These are phyloP conservation scores for Alternaria infectoria DNA, from an alignment of 2,329 filamentous ascomycete genomes.

Conservation along the genomic window DNA sequence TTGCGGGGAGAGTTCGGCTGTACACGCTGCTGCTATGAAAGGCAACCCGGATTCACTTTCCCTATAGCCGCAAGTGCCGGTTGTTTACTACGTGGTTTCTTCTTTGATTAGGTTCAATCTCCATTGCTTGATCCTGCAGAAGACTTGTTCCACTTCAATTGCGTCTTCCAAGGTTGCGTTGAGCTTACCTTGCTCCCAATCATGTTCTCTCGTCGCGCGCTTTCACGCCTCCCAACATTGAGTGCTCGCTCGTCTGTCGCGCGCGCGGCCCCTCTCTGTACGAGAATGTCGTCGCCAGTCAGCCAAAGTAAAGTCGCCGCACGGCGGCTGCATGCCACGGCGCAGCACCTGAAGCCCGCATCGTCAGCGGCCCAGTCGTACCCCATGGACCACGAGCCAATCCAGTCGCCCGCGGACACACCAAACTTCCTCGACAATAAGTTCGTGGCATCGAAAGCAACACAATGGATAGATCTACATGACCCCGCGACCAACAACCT, in stretches of 20 bases:
- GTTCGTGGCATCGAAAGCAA: conserved; percentile 71
- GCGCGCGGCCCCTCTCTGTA: conserved; percentile 43
- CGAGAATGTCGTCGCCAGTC: conserved; percentile 49
- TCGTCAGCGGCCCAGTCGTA: conserved; percentile 64
- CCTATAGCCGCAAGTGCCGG: conserved; percentile 17
- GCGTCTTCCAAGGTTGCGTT: conserved; percentile 1
- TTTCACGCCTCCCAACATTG: conserved; percentile 52
- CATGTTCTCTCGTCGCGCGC: conserved; percentile 56
- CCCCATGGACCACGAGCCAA: conserved; percentile 74
- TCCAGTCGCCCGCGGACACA: conserved; percentile 71
- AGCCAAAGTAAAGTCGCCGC: conserved; percentile 50
- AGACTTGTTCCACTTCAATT: not conserved
- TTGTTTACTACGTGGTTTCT: conserved; percentile 1
- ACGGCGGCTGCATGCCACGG: conserved; percentile 62
- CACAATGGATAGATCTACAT: conserved; percentile 78
- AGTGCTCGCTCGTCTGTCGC: conserved; percentile 46
- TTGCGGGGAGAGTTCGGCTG: conserved; percentile 4
- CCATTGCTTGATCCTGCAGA: not conserved
- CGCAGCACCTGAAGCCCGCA: conserved; percentile 57
- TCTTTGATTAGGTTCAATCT: not conserved
- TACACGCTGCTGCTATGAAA: not conserved
- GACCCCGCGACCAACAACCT: conserved; percentile 87
- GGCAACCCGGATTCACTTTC: conserved; percentile 22
- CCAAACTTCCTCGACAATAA: conserved; percentile 84
- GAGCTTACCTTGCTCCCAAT: conserved; percentile 8